Percentiles rank a stretch among this genome's conserved stretches.
Conservation (phyloP, 1,139 yeast species). For the Hemisphaericaspora subhashii region DNA sequence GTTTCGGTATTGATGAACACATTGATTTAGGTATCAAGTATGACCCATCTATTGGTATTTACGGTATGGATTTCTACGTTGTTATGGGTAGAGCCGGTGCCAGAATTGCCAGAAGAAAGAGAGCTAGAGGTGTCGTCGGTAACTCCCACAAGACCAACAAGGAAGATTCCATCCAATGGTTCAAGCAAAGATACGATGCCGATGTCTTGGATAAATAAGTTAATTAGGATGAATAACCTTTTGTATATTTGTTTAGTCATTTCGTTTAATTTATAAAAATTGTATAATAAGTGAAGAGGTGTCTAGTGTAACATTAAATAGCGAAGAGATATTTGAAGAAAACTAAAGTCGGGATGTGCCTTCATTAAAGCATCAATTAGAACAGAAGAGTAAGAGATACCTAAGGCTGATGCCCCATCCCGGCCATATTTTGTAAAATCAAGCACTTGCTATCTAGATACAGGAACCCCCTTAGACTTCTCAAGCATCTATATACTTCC, state of each 20-base stretch:
- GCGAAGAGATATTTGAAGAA: too few relatives aligned
- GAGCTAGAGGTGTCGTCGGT: slow-evolving; percentile 88
- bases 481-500: too few relatives aligned
- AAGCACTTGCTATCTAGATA: too few relatives aligned
- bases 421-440: too few relatives aligned
- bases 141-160: slow-evolving; percentile 88
- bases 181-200: slow-evolving; percentile 99
- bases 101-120: slow-evolving; percentile 99
- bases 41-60: slow-evolving; percentile 99
- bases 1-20: slow-evolving; percentile 99
- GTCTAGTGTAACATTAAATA: too few relatives aligned
- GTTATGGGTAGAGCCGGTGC: slow-evolving; percentile 99
- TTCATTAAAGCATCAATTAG: too few relatives aligned
- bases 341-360: too few relatives aligned
- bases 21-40: slow-evolving; percentile 99
- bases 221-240: slow-evolving; percentile 5
- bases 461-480: too few relatives aligned
- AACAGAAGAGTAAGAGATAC: too few relatives aligned
- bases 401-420: too few relatives aligned
- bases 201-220: slow-evolving; percentile 84
- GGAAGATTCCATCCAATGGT: slow-evolving; percentile 97
- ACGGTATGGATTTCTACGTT: slow-evolving; percentile 99
- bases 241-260: slow-evolving; percentile 4
- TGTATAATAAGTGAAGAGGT: slow-evolving; percentile 2
- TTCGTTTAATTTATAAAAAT: slow-evolving; percentile 4